A percentile compares a stretch with the other conserved stretches of the same genome.
Evolutionary conservation across 306 rosid genomes (phyloP).

Genomic region (Fragaria iinumae): DNA sequence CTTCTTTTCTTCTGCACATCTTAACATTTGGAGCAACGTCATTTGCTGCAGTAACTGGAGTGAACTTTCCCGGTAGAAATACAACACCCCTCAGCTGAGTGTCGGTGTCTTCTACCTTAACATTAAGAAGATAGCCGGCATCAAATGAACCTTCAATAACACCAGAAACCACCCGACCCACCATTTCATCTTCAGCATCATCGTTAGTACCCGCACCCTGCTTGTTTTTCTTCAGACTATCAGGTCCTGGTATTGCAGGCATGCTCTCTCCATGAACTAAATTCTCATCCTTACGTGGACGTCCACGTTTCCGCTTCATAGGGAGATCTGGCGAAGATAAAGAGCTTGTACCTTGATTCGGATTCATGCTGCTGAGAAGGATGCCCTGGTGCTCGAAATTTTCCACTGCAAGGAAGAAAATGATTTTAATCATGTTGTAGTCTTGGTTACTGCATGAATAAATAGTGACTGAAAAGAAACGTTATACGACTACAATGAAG

Average conservation of each 20-base stretch:
- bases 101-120: slow-evolving; percentile 38
- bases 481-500: neutral
- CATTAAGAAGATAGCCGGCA: slow-evolving; percentile 61
- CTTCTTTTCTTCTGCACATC: slow-evolving; percentile 49
- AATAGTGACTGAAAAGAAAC: neutral
- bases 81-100: slow-evolving; percentile 51
- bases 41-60: slow-evolving; percentile 50
- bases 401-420: slow-evolving; percentile 28
- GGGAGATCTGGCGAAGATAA: slow-evolving; percentile 34
- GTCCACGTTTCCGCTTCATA: slow-evolving; percentile 64
- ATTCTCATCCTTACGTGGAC: slow-evolving; percentile 56
- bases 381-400: neutral
- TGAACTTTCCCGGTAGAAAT: slow-evolving; percentile 42
- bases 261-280: slow-evolving; percentile 21
- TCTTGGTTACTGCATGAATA: neutral
- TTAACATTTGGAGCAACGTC: slow-evolving; percentile 52
- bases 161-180: slow-evolving; percentile 56
- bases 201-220: slow-evolving; percentile 17
- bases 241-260: slow-evolving; percentile 20
- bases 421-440: neutral
- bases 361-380: slow-evolving; percentile 41
- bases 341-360: slow-evolving; percentile 32
- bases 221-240: slow-evolving; percentile 30
- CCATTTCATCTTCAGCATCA: slow-evolving; percentile 36
- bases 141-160: slow-evolving; percentile 55